Evolutionary conservation across 306 rosid species (phyloP), one percentile per base, ranked within the genome.

Genomic region (Sphenostylis stenocarpa): DNA sequence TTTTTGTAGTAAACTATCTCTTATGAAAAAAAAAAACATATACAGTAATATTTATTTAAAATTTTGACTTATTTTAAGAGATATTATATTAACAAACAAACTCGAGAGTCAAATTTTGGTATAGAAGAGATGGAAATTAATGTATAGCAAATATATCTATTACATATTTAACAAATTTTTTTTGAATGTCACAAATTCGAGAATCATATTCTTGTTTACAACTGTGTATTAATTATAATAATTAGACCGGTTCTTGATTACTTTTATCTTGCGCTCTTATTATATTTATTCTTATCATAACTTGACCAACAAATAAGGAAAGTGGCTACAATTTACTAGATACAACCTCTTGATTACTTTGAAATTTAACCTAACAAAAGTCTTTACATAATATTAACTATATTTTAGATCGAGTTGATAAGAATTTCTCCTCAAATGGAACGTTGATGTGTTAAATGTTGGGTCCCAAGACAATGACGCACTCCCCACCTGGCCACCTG

Each of bases 401-500:
- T 14, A 57, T 56, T 2, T 24, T 66, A 15, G 1, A 26, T 47
- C 17, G 58, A n/a, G 29, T 49, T 71, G 49, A 74, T 74, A 31
- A 47, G 52, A 49, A 61, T 16, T 75, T 19, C 48, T 61, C 2
- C 38, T 16, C 31, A 69, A 63, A 33, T 45, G 67, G 43, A 39
- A 48, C 44, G 56, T 58, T 78, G 44, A 48, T 60, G 31, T 34
- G 36, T 14, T 36, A 34, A 36, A 58, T 26, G 43, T 58, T 31
- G 79, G 72, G 73, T 24, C 55, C 65, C 67, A 36, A 76, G 71
- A 78, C 61, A 70, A 61, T 29, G 87, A 84, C 86, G 84, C 80
- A 80, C 83, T 70, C 79, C 69, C 86, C 83, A 85, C 85, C 80
- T 73, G 78, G 87, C 88, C 92, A 88, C 78, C 87, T 84, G 91